These are phyloP conservation scores for Phlebiopsis gigantea DNA, from an alignment of 768 basidiomycete species.

Conservation along the genomic window DNA sequence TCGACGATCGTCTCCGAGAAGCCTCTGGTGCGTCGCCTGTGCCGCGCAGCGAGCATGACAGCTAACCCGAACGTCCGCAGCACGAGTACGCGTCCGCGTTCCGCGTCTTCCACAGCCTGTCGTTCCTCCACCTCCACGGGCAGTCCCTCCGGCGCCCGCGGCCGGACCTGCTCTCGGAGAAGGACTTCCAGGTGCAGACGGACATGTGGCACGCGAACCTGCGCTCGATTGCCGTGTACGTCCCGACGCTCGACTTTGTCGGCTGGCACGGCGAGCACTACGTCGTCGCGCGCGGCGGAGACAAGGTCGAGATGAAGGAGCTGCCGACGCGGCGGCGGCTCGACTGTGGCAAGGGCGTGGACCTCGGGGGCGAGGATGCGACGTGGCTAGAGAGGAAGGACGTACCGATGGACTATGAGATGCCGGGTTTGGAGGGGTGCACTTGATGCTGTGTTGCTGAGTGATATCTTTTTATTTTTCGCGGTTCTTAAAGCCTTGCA, in stretches of 20 bases:
- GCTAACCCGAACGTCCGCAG: too few species aligned
- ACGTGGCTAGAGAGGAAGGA: constrained; percentile 69
- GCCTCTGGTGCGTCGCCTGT: constrained; percentile 35
- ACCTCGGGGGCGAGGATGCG: constrained; percentile 56
- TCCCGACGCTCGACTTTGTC: constrained; percentile 57
- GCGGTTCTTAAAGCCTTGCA: too few species aligned
- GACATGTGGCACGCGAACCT: constrained; percentile 49
- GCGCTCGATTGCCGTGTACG: constrained; percentile 40
- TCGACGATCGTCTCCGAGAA: constrained; percentile 45
- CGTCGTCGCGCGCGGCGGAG: constrained; percentile 45
- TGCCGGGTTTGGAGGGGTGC: constrained; percentile 40
- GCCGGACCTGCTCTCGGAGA: constrained; percentile 53
- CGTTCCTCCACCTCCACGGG: constrained; percentile 56
- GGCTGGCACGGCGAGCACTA: constrained; percentile 76
- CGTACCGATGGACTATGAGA: constrained; percentile 72
- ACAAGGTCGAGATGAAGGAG: constrained; percentile 47
- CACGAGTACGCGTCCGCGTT: constrained; percentile 50
- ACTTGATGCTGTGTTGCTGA: too few species aligned
- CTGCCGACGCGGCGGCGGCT: constrained; percentile 50
- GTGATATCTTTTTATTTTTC: too few species aligned
- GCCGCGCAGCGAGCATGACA: not conserved
- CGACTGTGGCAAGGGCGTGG: constrained; percentile 63
- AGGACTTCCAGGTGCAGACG: constrained; percentile 53
- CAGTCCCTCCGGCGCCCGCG: constrained; percentile 44
- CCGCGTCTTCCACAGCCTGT: constrained; percentile 40